Base-by-base conservation (phyloP, 805 yeast genomes). In the Pichia manshurica region DNA sequence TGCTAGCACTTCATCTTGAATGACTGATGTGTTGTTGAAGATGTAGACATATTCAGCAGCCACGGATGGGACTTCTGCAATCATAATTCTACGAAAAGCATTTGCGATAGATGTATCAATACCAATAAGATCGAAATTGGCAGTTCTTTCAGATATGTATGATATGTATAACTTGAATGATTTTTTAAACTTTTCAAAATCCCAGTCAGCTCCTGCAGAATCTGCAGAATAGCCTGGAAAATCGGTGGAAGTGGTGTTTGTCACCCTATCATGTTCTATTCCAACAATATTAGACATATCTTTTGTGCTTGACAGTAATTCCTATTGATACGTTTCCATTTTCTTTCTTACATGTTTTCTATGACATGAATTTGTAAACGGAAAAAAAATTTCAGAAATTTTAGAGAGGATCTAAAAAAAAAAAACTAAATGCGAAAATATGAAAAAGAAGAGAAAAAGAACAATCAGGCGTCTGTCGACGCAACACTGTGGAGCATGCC, bases 61-160 rank as follows among this genome's bases (percentile, higher is more conserved):
- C 41, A 91, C 95, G 2, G 93, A 78, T 19, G 99, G 99, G 36
- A 93, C 96, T 65, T 93, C 99, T 1, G 97, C 79, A 47, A 93
- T 82, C 98, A 93, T 90, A 58, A 93, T 86, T 62, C 99, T 84
- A 63, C 99, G 83, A 69, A 91, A 89, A 0, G 99, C 97, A 70
- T 93, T 93, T 39, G 98, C 90, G 49, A 93, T 72, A 12, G 98
- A 87, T 1, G 98, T 86, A 66, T 93, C 99, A 44, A 90, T 69
- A 59, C 87, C 83, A 49, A 86, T 69, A 54, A 93, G 72, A 65
- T 93, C 99, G 59, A 93, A 93, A 65, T 87, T 88, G 48, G 91
- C 88, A 28, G 73, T 69, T 63, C 90, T 77, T 50, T 82, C 84
- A 40, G 78, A 73, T 50, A 82, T 68, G 58, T 79, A 77, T 7